Evolutionary conservation across 805 yeast genomes (phyloP), one percentile per base, ranked within the genome.

Genomic region (Pichia sporocuriosa): DNA sequence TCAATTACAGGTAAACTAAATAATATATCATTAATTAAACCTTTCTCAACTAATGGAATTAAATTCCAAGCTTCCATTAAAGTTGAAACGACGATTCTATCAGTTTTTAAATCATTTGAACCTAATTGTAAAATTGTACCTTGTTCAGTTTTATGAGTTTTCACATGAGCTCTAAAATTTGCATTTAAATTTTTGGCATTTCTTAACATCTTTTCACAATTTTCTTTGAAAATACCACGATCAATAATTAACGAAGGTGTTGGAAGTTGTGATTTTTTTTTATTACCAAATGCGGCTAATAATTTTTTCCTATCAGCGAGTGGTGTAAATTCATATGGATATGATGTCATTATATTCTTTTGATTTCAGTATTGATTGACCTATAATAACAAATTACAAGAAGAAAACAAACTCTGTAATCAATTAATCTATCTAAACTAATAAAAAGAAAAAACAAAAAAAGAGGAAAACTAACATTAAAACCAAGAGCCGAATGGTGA

Each of bases 101-200:
- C 65, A 16, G 77, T 68, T 26, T 56, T 61, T n/a, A 37, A 43
- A 20, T 60, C 40, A 6, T 26, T 26, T 4, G 66, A 52, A 2
- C 75, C 81, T 55, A 80, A 56, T 59, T 80, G 84, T 32, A 72
- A 56, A 19, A 58, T 50, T 3, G 78, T 64, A 7, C 84, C 88
- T 50, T 79, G 82, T 9, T 66, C 48, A 1, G 84, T 72, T 57
- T 84, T 84, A 57, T 81, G 88, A 0, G 93, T 84, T 58, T 84
- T 84, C 17, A 84, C 77, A 79, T 22, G 78, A 4, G 84, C 81
- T 45, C 94, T 66, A 56, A 83, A 82, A 16, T 58, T 63, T 3
- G 53, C 56, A 22, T 52, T 48, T 11, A 78, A 52, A 1, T 55
- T 54, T 2, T 47, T 39, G 0, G 79, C 74, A 42, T 67, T 68